Conservation (phyloP, 2,329 filamentous ascomycete genomes). For the Monilinia fructicola region DNA sequence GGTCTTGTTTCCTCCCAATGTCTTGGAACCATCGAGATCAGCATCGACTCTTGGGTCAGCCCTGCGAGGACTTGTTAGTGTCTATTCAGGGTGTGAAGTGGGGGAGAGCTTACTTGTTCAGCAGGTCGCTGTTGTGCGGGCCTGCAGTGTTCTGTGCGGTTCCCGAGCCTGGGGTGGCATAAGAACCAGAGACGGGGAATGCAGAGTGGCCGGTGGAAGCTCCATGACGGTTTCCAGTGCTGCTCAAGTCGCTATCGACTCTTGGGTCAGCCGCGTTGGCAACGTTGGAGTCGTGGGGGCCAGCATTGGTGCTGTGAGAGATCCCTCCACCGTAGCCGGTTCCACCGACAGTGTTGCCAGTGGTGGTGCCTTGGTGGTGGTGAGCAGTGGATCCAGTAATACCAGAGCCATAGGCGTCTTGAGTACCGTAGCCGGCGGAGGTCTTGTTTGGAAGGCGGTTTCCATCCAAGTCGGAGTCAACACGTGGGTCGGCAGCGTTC, state of each 20-base stretch:
- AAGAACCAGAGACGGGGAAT: slow-evolving; percentile 39
- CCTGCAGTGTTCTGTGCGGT: slow-evolving; percentile 49
- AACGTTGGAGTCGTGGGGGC: slow-evolving; percentile 41
- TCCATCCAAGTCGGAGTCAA: slow-evolving; percentile 50
- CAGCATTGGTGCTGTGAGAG: slow-evolving; percentile 40
- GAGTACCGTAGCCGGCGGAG: slow-evolving; percentile 13
- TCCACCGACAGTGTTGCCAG: slow-evolving; percentile 16
- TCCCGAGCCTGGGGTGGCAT: slow-evolving; percentile 39
- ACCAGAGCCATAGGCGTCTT: slow-evolving; percentile 22
- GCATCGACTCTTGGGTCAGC: slow-evolving; percentile 54
- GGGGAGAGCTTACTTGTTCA: slow-evolving; percentile 48
- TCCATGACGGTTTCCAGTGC: slow-evolving; percentile 42
- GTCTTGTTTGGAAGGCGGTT: slow-evolving; percentile 22
- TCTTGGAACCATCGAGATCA: slow-evolving; percentile 55
- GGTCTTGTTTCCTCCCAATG: slow-evolving; percentile 55
- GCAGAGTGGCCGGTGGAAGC: slow-evolving; percentile 31
- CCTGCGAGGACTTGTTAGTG: slow-evolving; percentile 41
- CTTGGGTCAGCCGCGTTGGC: slow-evolving; percentile 53
- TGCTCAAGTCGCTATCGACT: slow-evolving; percentile 53
- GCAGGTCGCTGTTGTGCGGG: slow-evolving; percentile 52
- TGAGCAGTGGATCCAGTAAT: slow-evolving; percentile 16
- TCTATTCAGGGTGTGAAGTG: background rate
- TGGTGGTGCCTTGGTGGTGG: slow-evolving; percentile 12
- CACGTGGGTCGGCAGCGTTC: slow-evolving; percentile 52
- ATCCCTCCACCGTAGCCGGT: slow-evolving; percentile 32